A percentile compares a stretch with the other conserved stretches of the same genome.
Conservation (phyloP, 83 land plant genomes). For the Picea abies region DNA sequence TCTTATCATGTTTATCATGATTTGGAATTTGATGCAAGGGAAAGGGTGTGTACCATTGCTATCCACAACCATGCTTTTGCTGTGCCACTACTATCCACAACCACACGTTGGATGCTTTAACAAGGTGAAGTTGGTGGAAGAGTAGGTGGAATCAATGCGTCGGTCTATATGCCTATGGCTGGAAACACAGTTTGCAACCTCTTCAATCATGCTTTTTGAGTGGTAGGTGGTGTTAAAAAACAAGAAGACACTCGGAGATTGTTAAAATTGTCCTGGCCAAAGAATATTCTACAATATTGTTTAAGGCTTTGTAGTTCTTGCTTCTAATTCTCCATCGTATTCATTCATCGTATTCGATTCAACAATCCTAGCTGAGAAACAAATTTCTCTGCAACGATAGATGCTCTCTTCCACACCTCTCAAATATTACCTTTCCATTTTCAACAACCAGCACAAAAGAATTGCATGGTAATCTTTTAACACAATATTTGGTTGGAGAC, state of each 20-base stretch:
- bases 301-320: neutral
- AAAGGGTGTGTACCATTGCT: too few relatives aligned
- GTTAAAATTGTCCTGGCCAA: neutral
- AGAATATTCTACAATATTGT: slow-evolving; percentile 8
- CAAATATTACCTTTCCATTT: slow-evolving; percentile 69
- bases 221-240: too few relatives aligned
- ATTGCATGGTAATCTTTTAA: slow-evolving; percentile 62
- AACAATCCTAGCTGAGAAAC: neutral
- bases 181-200: too few relatives aligned
- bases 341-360: neutral
- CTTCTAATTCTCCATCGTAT: neutral
- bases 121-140: too few relatives aligned
- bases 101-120: too few relatives aligned
- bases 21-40: too few relatives aligned
- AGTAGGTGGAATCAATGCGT: too few relatives aligned
- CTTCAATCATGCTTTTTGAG: too few relatives aligned
- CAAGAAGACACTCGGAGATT: neutral
- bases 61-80: too few relatives aligned
- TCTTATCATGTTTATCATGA: too few relatives aligned
- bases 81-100: too few relatives aligned
- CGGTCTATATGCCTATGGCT: too few relatives aligned
- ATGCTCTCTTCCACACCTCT: slow-evolving; percentile 33
- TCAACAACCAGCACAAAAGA: slow-evolving; percentile 67
- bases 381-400: neutral
- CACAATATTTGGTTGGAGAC: slow-evolving; percentile 74